Evolutionary conservation across 2,329 filamentous ascomycete genomes (phyloP).

Genomic region (Cytospora mali): DNA sequence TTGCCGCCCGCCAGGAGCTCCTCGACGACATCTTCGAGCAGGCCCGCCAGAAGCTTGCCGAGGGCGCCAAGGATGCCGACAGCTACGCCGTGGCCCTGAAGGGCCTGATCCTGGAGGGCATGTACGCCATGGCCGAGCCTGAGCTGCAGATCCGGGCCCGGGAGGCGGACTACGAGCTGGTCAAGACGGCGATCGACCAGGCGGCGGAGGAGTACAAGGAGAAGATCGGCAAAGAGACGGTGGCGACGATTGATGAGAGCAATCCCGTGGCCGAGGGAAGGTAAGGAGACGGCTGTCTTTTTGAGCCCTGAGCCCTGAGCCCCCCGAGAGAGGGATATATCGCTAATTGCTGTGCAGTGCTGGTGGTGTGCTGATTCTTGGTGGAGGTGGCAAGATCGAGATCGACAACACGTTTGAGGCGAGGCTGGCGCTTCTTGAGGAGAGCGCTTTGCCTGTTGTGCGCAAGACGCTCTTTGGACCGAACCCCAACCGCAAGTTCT

Average conservation of each 20-base stretch:
- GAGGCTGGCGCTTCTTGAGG: slow-evolving; percentile 81
- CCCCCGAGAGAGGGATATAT: background rate
- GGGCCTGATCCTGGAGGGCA: slow-evolving; percentile 82
- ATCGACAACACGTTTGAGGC: slow-evolving; percentile 99
- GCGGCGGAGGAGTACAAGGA: slow-evolving; percentile 85
- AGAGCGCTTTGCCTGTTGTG: slow-evolving; percentile 80
- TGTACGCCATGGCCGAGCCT: slow-evolving; percentile 84
- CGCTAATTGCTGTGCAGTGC: slow-evolving; percentile 55
- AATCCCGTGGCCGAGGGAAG: slow-evolving; percentile 78
- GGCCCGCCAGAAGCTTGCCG: slow-evolving; percentile 70
- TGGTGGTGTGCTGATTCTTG: slow-evolving; percentile 80
- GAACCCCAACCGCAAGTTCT: slow-evolving; percentile 95
- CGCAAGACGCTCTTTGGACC: slow-evolving; percentile 87
- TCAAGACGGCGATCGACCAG: slow-evolving; percentile 76
- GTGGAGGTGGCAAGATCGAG: slow-evolving; percentile 89
- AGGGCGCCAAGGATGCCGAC: slow-evolving; percentile 65
- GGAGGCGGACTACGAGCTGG: slow-evolving; percentile 74
- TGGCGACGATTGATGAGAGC: slow-evolving; percentile 74
- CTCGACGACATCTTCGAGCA: slow-evolving; percentile 87
- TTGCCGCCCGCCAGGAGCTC: slow-evolving; percentile 85
- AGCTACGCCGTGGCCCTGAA: slow-evolving; percentile 79
- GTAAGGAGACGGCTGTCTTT: slow-evolving; percentile 56
- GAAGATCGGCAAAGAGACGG: slow-evolving; percentile 68
- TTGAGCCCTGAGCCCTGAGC: background rate
- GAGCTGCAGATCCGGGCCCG: slow-evolving; percentile 74